A percentile compares a stretch with the other conserved stretches of the same genome.
These are phyloP conservation scores for Aspergillus haitiensis DNA, from an alignment of 495 filamentous ascomycete genomes.

Conservation along the genomic window DNA sequence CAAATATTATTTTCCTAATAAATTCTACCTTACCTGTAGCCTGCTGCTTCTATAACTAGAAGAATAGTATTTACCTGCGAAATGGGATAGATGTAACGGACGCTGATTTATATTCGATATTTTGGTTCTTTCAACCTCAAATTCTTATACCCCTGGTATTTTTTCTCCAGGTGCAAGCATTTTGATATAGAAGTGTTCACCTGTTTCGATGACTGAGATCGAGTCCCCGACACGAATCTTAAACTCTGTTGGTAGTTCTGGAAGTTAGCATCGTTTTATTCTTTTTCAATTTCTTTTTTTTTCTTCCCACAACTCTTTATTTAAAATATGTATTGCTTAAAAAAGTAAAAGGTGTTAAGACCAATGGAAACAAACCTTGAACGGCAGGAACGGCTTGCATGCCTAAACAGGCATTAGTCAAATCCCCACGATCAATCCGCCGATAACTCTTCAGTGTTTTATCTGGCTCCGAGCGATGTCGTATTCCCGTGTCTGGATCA, in stretches of 20 bases:
- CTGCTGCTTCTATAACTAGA: no score
- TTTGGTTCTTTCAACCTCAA: background rate
- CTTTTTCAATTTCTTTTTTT: background rate
- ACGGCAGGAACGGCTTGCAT: slow-evolving; percentile 75
- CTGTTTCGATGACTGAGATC: slow-evolving; percentile 59
- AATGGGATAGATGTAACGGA: no score
- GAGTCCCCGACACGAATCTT: slow-evolving; percentile 59
- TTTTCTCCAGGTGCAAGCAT: slow-evolving; percentile 45
- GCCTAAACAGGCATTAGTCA: slow-evolving; percentile 71
- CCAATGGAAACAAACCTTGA: slow-evolving; percentile 22
- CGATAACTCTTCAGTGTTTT: slow-evolving; percentile 67
- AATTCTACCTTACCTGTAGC: no score
- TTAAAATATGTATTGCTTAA: no score
- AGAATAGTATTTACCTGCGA: no score
- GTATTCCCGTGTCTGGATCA: slow-evolving; percentile 68
- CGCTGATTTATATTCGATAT: background rate
- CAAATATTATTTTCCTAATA: no score
- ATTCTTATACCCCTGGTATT: slow-evolving; percentile 36
- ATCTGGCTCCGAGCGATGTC: slow-evolving; percentile 72
- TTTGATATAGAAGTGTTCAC: slow-evolving; percentile 63
- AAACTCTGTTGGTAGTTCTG: slow-evolving; percentile 29
- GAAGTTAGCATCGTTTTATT: slow-evolving; percentile 5
- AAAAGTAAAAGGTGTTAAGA: no score
- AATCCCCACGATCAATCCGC: slow-evolving; percentile 71
- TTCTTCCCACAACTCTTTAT: no score